Evolutionary conservation across 352 stramenopile species (phyloP).

Genomic region (Phytophthora sansomeana): DNA sequence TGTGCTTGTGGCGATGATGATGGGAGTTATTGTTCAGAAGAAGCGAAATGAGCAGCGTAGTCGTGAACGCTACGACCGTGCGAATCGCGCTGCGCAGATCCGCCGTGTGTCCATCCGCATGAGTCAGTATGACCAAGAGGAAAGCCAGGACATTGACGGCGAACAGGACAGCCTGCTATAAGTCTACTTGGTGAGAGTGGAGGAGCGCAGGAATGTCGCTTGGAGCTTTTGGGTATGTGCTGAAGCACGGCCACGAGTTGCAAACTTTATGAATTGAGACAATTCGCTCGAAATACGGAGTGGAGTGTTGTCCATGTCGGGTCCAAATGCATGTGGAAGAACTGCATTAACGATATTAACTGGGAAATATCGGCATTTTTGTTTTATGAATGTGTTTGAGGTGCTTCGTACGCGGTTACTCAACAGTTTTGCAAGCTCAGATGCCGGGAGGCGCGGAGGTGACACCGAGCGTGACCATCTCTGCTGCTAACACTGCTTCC

Average conservation of each 20-base stretch:
- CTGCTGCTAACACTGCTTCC: slow-evolving; percentile 39
- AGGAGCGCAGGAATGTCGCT: not conserved
- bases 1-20: slow-evolving; percentile 70
- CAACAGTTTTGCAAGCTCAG: not conserved
- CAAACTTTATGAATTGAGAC: slow-evolving; percentile 31
- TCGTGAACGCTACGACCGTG: slow-evolving; percentile 60
- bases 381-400: slow-evolving; percentile 11
- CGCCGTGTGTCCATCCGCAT: slow-evolving; percentile 79
- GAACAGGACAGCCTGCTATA: slow-evolving; percentile 66
- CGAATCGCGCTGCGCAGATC: slow-evolving; percentile 73
- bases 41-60: slow-evolving; percentile 67
- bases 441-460: slow-evolving; percentile 9
- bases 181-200: slow-evolving; percentile 11
- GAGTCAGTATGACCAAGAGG: slow-evolving; percentile 57
- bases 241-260: not conserved
- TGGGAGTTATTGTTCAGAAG: slow-evolving; percentile 62
- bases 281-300: slow-evolving; percentile 6
- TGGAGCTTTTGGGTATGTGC: slow-evolving; percentile 3
- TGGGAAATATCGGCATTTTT: slow-evolving; percentile 35
- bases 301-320: slow-evolving; percentile 23
- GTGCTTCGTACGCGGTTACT: too few species aligned
- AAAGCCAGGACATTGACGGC: slow-evolving; percentile 54
- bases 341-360: slow-evolving; percentile 27
- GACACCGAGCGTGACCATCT: slow-evolving; percentile 47
- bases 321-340: slow-evolving; percentile 21